Base-by-base conservation (phyloP, 2,329 filamentous ascomycete species). In the Escovopsis weberi region DNA sequence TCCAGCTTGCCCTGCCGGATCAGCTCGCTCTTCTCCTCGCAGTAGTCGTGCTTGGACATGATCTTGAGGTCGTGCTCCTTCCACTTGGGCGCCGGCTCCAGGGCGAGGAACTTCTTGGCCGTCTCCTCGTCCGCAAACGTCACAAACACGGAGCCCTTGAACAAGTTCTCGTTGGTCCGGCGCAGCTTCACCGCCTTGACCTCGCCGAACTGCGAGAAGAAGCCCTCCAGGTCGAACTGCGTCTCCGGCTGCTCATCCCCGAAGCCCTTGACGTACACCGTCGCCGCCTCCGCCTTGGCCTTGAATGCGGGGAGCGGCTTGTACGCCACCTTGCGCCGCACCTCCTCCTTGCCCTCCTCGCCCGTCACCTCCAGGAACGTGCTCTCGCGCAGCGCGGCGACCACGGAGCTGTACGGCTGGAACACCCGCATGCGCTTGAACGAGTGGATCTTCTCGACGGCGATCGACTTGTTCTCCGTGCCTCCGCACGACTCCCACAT, bases 381-480 rank as follows among this genome's bases (percentile, higher is more conserved):
- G 66, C 85, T 91, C 19, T 83, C 75, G 61, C 82, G 83, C 41
- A 96, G 75, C 33, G 91, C 89, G 42, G 78, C 78, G 47, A 95
- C 80, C 37, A 98, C 75, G 44, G 83, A 81, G 43, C 75, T 78
- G 67, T 87, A 88, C 36, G 86, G 85, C 65, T 91, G 80, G 75
- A 96, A 98, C 55, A 81, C 83, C 51, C 79, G 82, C 93, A 98
- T 98, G 61, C 93, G 87, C 67, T 88, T 89, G 74, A 98, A 98
- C 41, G 69, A 79, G 70, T 80, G 78, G 51, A 98, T 78, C 47
- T 80, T 74, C 55, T 80, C 79, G 51, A 98, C 70, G 19, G 80
- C 69, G 33, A 98, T 80, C 37, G 88, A 74, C 61, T 83, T 82
- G 70, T 95, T 94, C 55, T 82, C 73, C 50, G 75, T 69, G 44